Conservation (phyloP, 192 early-diverging fungal species). For the Neocallimastix lanati region DNA sequence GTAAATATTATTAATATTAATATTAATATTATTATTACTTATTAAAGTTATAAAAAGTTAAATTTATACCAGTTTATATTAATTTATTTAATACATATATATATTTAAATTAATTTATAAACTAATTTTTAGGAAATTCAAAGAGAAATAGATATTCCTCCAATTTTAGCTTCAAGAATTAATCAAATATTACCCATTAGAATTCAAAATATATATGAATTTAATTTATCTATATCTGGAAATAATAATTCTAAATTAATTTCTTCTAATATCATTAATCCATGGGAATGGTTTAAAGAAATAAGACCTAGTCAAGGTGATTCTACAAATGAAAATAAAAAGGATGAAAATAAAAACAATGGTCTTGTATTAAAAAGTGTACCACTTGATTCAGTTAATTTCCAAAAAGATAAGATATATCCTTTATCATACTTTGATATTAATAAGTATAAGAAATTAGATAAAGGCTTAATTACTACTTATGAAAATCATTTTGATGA, state of each 20-base stretch:
- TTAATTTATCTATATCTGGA: background rate
- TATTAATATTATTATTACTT: no score
- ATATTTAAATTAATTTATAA: no score
- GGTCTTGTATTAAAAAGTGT: background rate
- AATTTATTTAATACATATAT: no score
- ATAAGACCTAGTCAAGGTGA: background rate
- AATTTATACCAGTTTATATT: no score
- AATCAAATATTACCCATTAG: background rate
- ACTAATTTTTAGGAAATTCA: background rate
- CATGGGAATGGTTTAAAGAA: background rate
- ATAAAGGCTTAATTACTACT: background rate
- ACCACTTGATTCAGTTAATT: background rate
- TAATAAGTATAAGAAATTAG: background rate
- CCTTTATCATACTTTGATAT: background rate
- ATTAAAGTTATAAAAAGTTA: no score
- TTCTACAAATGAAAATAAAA: background rate
- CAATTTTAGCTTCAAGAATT: background rate
- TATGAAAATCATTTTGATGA: background rate
- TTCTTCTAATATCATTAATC: background rate
- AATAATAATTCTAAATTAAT: background rate
- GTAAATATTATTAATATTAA: background rate
- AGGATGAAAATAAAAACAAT: background rate
- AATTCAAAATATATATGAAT: background rate
- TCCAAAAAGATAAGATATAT: background rate
- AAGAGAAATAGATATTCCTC: background rate